These are phyloP conservation scores for Epichloe hybrida DNA, from an alignment of 2,329 filamentous ascomycete genomes.

Conservation along the genomic window DNA sequence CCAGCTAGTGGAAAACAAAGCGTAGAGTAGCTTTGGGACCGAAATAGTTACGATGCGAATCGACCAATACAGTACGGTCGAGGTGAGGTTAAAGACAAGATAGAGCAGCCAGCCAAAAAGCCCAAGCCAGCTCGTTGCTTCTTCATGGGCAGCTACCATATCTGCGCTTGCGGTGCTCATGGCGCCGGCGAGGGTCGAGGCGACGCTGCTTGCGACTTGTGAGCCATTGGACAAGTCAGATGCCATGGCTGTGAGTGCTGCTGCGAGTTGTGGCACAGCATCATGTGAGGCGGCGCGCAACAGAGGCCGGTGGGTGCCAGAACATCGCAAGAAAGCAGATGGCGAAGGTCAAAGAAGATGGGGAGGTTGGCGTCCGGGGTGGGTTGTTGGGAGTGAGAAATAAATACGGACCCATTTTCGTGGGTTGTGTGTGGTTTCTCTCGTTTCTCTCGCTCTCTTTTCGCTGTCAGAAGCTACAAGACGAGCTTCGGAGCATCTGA, in stretches of 20 bases:
- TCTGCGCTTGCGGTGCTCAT: conserved; percentile 23
- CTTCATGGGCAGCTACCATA: conserved; percentile 20
- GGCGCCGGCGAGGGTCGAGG: conserved; percentile 21
- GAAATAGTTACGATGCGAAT: conserved; percentile 81
- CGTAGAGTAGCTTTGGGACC: conserved; percentile 78
- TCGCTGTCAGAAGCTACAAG: background rate
- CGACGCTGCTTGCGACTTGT: conserved; percentile 19
- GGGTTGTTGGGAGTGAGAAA: conserved; percentile 6
- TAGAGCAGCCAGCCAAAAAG: conserved; percentile 42
- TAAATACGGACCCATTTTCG: conserved; percentile 6
- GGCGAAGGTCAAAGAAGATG: conserved; percentile 6
- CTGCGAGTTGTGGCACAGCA: conserved; percentile 20
- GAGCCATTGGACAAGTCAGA: conserved; percentile 26
- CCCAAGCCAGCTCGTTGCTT: conserved; percentile 42
- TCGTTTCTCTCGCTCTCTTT: background rate
- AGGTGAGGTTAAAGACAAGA: conserved; percentile 39
- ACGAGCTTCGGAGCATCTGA: background rate
- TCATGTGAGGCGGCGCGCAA: conserved; percentile 18
- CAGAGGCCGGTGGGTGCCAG: conserved; percentile 9
- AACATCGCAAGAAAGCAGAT: background rate
- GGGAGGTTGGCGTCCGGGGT: background rate
- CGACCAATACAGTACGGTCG: conserved; percentile 58
- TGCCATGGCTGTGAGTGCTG: conserved; percentile 25
- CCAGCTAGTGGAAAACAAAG: conserved; percentile 78
- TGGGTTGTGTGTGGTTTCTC: background rate